These are phyloP conservation scores for Candida qinlingensis DNA, from an alignment of 805 yeast genomes.

Conservation along the genomic window DNA sequence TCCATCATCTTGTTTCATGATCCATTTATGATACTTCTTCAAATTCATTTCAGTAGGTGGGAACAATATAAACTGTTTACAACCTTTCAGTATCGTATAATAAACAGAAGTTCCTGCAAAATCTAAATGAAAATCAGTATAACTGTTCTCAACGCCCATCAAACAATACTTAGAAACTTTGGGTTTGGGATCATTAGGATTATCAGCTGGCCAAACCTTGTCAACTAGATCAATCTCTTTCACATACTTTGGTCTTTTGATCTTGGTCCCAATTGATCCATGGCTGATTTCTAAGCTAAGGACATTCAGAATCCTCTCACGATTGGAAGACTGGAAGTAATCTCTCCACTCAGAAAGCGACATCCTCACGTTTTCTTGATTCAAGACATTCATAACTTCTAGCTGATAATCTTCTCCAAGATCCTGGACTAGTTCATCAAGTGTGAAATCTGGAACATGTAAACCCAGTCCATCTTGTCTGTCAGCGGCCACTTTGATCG, in stretches of 20 bases:
- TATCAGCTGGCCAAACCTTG: slow-evolving; percentile 47
- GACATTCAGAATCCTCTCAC: slow-evolving; percentile 73
- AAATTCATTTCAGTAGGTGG: slow-evolving; percentile 72
- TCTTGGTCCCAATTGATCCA: slow-evolving; percentile 38
- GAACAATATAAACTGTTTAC: slow-evolving; percentile 66
- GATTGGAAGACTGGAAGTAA: slow-evolving; percentile 46
- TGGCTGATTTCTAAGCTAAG: slow-evolving; percentile 74
- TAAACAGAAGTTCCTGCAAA: slow-evolving; percentile 92
- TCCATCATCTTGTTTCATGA: slow-evolving; percentile 28
- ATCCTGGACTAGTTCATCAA: slow-evolving; percentile 47
- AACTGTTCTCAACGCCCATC: slow-evolving; percentile 78
- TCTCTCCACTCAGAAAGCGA: slow-evolving; percentile 66
- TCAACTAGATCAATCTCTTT: slow-evolving; percentile 63
- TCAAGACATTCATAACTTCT: slow-evolving; percentile 86
- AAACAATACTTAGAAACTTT: slow-evolving; percentile 72
- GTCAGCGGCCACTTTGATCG: slow-evolving; percentile 38
- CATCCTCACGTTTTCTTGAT: slow-evolving; percentile 67
- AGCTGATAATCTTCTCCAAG: slow-evolving; percentile 61
- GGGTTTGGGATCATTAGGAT: slow-evolving; percentile 32
- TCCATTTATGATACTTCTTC: slow-evolving; percentile 64
- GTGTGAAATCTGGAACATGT: slow-evolving; percentile 54
- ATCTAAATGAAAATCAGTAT: slow-evolving; percentile 87
- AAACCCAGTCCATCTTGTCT: slow-evolving; percentile 36
- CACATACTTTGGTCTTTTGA: slow-evolving; percentile 65
- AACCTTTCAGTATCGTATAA: slow-evolving; percentile 74